phyloP scores from a whole-genome alignment of 129 eudicot species.

The Logfia minima region DNA sequence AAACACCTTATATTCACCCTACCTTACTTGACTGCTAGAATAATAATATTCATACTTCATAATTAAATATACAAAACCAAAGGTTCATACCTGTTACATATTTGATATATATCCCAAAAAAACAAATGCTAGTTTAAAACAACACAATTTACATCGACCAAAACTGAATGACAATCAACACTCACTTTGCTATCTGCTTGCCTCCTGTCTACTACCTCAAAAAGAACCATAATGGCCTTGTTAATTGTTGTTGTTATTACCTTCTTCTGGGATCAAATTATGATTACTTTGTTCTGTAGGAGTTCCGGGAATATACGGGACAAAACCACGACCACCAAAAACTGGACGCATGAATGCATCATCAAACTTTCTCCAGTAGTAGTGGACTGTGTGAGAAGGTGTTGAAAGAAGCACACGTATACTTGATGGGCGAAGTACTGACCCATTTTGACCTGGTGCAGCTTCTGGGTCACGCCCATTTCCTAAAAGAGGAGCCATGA shows the following conservation, averaged over 20 bases:
- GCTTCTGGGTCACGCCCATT: constrained; percentile 37
- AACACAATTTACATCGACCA: constrained; percentile 36
- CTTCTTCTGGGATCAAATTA: constrained; percentile 35
- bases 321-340: constrained; percentile 86
- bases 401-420: constrained; percentile 60
- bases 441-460: constrained; percentile 20
- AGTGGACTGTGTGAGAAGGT: constrained; percentile 70
- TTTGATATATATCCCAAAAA: constrained; percentile 1
- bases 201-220: constrained; percentile 22
- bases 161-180: constrained; percentile 26
- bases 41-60: not conserved
- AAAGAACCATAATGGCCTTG: constrained; percentile 8
- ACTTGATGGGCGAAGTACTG: constrained; percentile 29
- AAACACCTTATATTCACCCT: not conserved
- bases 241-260: not conserved
- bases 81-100: constrained; percentile 20
- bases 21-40: not conserved
- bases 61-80: constrained; percentile 21
- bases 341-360: constrained; percentile 81
- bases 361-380: constrained; percentile 79
- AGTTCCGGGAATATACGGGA: constrained; percentile 62
- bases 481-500: constrained; percentile 49
- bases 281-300: constrained; percentile 54
- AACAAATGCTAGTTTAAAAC: constrained; percentile 20
- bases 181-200: constrained; percentile 31